Percentiles rank a stretch among this genome's conserved stretches.
Conservation (phyloP, 192 early-diverging fungal genomes). For the Coemansia javaensis region DNA sequence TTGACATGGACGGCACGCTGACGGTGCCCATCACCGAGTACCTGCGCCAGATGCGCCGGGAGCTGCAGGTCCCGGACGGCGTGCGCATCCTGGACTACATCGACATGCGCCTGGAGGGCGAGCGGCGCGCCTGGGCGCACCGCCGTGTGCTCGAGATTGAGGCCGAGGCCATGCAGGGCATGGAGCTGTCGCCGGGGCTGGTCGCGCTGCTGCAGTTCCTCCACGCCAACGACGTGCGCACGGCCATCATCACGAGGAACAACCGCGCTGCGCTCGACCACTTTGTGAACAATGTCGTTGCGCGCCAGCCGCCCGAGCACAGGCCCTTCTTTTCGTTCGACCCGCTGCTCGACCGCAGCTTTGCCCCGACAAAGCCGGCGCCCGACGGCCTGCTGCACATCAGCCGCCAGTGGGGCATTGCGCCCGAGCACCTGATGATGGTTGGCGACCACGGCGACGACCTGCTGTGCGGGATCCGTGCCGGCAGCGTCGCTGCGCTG, state of each 20-base stretch:
- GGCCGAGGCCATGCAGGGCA: constrained; percentile 34
- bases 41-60: constrained; percentile 30
- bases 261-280: constrained; percentile 40
- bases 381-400: constrained; percentile 42
- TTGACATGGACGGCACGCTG: constrained; percentile 52
- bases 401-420: constrained; percentile 38
- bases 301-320: constrained; percentile 18
- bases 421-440: constrained; percentile 48
- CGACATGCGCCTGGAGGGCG: constrained; percentile 24
- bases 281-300: constrained; percentile 38
- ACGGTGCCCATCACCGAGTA: constrained; percentile 43
- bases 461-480: constrained; percentile 44
- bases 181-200: constrained; percentile 45
- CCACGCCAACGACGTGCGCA: constrained; percentile 24
- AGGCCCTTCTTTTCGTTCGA: constrained; percentile 36
- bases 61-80: constrained; percentile 28
- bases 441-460: constrained; percentile 54
- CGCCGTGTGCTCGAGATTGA: constrained; percentile 39
- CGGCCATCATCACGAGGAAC: constrained; percentile 52
- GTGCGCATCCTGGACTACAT: constrained; percentile 40
- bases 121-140: constrained; percentile 23
- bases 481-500: constrained; percentile 43
- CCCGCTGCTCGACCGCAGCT: constrained; percentile 47
- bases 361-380: constrained; percentile 47
- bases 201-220: constrained; percentile 37